phyloP scores from a whole-genome alignment of 768 basidiomycete species.

The Infundibulicybe gibba region DNA sequence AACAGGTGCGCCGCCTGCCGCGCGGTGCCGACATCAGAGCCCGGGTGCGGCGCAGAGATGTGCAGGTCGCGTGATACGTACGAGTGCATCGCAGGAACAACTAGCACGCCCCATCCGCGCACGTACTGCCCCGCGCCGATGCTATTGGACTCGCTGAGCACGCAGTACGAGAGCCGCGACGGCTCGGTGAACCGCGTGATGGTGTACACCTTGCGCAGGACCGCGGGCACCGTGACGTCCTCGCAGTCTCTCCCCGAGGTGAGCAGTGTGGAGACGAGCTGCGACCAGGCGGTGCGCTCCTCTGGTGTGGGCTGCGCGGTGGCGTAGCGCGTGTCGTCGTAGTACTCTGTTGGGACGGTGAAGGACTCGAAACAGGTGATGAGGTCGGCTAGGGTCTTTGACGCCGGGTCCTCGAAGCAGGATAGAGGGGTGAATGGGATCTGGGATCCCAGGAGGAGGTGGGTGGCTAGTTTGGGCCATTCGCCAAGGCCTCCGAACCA shows the following conservation, averaged over 20 bases:
- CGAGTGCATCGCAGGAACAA: slow-evolving; percentile 22
- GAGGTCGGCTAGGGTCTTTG: slow-evolving; percentile 5
- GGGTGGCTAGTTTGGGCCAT: neutral
- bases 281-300: slow-evolving; percentile 23
- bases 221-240: slow-evolving; percentile 20
- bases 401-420: neutral
- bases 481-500: neutral
- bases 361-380: slow-evolving; percentile 26
- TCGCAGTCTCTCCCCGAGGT: slow-evolving; percentile 25
- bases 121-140: slow-evolving; percentile 13
- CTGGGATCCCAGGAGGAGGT: neutral
- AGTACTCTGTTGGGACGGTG: slow-evolving; percentile 23
- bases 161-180: slow-evolving; percentile 22
- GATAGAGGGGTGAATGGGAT: neutral
- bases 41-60: slow-evolving; percentile 43
- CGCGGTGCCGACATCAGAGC: slow-evolving; percentile 31
- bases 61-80: slow-evolving; percentile 28
- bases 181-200: slow-evolving; percentile 21
- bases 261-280: slow-evolving; percentile 21
- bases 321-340: slow-evolving; percentile 22
- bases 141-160: slow-evolving; percentile 22
- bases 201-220: slow-evolving; percentile 21
- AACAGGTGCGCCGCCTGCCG: slow-evolving; percentile 39
- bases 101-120: slow-evolving; percentile 34
- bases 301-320: slow-evolving; percentile 25